Evolutionary conservation across 768 basidiomycete genomes (phyloP).

Genomic region (Amanita polypyramis): DNA sequence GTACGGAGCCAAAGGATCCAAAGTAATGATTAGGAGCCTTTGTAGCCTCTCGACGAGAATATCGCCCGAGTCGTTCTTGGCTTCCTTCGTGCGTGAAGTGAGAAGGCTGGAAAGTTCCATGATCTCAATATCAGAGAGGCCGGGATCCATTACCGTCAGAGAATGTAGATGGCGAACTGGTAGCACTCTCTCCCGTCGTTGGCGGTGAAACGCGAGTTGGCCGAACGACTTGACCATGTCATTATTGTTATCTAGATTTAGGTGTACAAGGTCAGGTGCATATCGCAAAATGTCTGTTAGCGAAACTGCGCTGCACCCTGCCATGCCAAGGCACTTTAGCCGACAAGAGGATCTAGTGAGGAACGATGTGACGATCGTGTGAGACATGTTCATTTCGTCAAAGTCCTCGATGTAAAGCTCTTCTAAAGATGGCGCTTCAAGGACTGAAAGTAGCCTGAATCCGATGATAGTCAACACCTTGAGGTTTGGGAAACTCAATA

Average conservation of each 20-base stretch:
- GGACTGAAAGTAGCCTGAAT: neutral
- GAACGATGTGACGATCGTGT: neutral
- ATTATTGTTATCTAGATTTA: neutral
- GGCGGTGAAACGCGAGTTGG: neutral
- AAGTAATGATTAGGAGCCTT: neutral
- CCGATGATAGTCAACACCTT: neutral
- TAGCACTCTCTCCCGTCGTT: neutral
- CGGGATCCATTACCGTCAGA: neutral
- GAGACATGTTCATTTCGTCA: neutral
- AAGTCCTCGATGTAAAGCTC: conserved; percentile 1
- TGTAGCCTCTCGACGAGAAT: conserved; percentile 1
- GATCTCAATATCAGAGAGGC: neutral
- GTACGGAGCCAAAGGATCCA: neutral
- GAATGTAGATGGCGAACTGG: neutral
- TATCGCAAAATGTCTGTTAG: neutral
- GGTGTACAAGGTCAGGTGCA: conserved; percentile 2
- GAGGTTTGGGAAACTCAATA: neutral
- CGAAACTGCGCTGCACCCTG: neutral
- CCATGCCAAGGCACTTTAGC: neutral
- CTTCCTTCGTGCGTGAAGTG: neutral
- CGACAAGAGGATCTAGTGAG: neutral
- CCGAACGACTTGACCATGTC: neutral
- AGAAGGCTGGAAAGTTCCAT: conserved; percentile 1
- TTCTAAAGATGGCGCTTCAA: neutral
- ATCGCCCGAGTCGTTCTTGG: neutral